Conservation (phyloP, 441 rosid genomes). For the Pelargonium citronellum region DNA sequence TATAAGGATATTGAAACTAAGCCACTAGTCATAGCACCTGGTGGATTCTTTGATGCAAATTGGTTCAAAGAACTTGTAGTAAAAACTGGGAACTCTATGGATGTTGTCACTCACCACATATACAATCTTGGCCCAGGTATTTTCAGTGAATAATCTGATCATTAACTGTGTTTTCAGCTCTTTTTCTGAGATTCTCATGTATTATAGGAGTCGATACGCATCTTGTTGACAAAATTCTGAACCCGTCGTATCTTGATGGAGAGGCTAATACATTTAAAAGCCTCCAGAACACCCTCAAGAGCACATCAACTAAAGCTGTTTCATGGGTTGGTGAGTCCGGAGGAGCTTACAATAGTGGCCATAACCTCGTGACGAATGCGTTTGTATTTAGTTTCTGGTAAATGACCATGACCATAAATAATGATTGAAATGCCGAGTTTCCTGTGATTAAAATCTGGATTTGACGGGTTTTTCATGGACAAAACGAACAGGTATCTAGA, state of each 20-base stretch:
- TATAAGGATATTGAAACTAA: conserved; percentile 41
- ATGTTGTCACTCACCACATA: conserved; percentile 75
- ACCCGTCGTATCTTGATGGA: conserved; percentile 63
- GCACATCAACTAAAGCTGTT: conserved; percentile 40
- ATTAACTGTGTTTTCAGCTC: too few relatives aligned
- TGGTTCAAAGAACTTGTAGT: conserved; percentile 63
- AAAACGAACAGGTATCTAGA: conserved; percentile 68
- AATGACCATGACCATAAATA: not conserved
- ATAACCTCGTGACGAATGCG: conserved; percentile 66
- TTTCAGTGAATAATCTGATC: too few relatives aligned
- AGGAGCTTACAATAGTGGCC: conserved; percentile 95
- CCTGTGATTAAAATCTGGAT: not conserved
- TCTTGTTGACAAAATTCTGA: conserved; percentile 69
- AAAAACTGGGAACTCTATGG: conserved; percentile 41
- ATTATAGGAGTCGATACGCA: conserved; percentile 61
- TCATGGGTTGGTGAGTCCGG: conserved; percentile 97
- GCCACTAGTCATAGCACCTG: conserved; percentile 76
- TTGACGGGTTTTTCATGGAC: not conserved
- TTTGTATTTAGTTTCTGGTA: conserved; percentile 96
- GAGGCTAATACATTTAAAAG: conserved; percentile 46
- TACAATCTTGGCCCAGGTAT: conserved; percentile 95
- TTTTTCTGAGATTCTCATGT: too few relatives aligned
- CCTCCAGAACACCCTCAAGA: conserved; percentile 46
- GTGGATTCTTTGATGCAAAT: conserved; percentile 67
- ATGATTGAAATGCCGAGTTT: not conserved